Base-by-base conservation (phyloP, 192 early-diverging fungal species). In the Dissophora globulifera region DNA sequence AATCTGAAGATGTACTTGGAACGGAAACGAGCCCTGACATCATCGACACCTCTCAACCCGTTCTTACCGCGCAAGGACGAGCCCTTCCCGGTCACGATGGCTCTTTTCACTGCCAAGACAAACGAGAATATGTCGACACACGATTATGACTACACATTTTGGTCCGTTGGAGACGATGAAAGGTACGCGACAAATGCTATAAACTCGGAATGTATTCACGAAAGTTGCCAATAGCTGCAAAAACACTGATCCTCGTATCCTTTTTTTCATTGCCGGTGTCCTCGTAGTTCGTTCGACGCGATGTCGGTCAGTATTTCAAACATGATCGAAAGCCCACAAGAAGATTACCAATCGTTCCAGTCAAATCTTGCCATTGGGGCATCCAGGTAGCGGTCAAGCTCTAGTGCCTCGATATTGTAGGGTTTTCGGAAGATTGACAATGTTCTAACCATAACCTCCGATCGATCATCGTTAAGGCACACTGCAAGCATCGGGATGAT, bases 341-440 rank as follows among this genome's bases (percentile, higher is more conserved):
- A 76, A 22, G 72, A 76, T 11, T 76, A 76, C n/a, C 72, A 76
- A 19, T 76, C 72, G 1, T 76, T 76, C 50, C 72, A 76, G 50
- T 76, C 72, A 59, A 76, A 76, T 30, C 58, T 76, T 11, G 72
- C 72, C 11, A 9, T 47, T 0, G 58, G 57, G 2, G 64, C 61
- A 12, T 60, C 72, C 30, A 50, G 72, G 72, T 76, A 62, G 4
- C 3, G n/a, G n/a, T n/a, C n/a, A n/a, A n/a, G n/a, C n/a, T n/a
- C n/a, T n/a, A n/a, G n/a, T n/a, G n/a, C n/a, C n/a, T n/a, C n/a
- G n/a, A n/a, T n/a, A n/a, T n/a, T n/a, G n/a, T n/a, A n/a, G n/a
- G n/a, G n/a, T n/a, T n/a, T n/a, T 38, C 13, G 35, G 35, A 38
- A 38, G 35, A 9, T 38, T 38, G 35, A 38, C 35, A 38, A n/a